Evolutionary conservation across 148 eudicot species (phyloP), one percentile per base, ranked within the genome.

Genomic region (Mesembryanthemum crystallinum): DNA sequence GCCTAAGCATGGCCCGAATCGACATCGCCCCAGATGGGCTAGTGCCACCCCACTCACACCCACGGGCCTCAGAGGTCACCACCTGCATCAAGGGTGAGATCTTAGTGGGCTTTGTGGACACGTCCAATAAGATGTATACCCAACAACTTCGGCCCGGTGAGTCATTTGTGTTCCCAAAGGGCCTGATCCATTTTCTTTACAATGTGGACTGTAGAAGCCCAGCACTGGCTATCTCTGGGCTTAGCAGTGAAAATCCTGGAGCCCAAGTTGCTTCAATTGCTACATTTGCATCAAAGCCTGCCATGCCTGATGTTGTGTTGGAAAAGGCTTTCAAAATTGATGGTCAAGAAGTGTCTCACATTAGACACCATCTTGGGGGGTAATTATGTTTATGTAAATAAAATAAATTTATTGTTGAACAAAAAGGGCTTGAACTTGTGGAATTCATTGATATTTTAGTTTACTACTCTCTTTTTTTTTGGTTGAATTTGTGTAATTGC

Each of bases 31-130:
- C 87, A 0, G 80, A 89, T 21, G 93, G 95, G 2, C 72, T 87
- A 8, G 89, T 94, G 15, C 96, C 98, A 5, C 92, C 93, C 1
- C 96, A 94, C 79, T 78, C 89, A 4, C 98, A 94, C 83, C 96
- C 98, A 4, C 85, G 98, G 61, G 97, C 97, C 60, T 84, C 98
- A 0, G 97, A 95, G 25, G 92, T 90, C 23, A 85, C 92, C 75
- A 87, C 87, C 11, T 81, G 94, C 71, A 81, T 90, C 0, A 76
- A 82, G 51, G 98, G 97, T 1, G 84, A 88, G 0, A 83, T 95
- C 39, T 77, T 90, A 0, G 97, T 90, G 35, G 97, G 96, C 37
- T 90, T 95, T 70, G 83, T 95, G 1, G 90, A 90, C 67, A 89
- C 94, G 2, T 79, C 91, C 0, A 88, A 88, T 20, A 77, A 74